A percentile compares a stretch with the other conserved stretches of the same genome.
These are phyloP conservation scores for Peltaster fructicola DNA, from an alignment of 2,329 filamentous ascomycete genomes.

Conservation along the genomic window DNA sequence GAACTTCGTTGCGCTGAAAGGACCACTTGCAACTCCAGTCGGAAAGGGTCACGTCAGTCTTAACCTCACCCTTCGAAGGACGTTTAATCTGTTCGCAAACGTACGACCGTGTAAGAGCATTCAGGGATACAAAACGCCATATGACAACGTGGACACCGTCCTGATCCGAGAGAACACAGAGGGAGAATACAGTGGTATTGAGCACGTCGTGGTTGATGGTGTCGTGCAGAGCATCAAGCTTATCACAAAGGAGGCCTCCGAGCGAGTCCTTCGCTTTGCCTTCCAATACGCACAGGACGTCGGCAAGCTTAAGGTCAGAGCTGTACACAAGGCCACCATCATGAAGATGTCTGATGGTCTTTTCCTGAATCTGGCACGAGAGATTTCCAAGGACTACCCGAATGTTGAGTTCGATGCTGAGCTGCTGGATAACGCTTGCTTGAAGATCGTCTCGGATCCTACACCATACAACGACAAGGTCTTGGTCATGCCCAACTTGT, in stretches of 20 bases:
- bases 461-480: slow-evolving; percentile 98
- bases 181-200: slow-evolving; percentile 98
- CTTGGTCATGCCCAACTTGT: slow-evolving; percentile 91
- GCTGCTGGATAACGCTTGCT: slow-evolving; percentile 96
- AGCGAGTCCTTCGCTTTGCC: slow-evolving; percentile 90
- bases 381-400: slow-evolving; percentile 89
- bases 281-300: slow-evolving; percentile 95
- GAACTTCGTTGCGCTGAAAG: slow-evolving; percentile 97
- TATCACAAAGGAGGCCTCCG: slow-evolving; percentile 84
- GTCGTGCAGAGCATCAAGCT: slow-evolving; percentile 99
- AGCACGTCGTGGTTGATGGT: slow-evolving; percentile 93
- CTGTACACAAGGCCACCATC: slow-evolving; percentile 99
- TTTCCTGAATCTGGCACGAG: slow-evolving; percentile 72
- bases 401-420: slow-evolving; percentile 92
- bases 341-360: slow-evolving; percentile 99
- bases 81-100: slow-evolving; percentile 99
- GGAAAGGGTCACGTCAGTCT: slow-evolving; percentile 99
- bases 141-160: slow-evolving; percentile 91
- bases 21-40: slow-evolving; percentile 90
- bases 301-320: slow-evolving; percentile 90
- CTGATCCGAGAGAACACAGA: slow-evolving; percentile 99
- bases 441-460: slow-evolving; percentile 97
- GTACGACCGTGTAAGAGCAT: slow-evolving; percentile 94
- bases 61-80: slow-evolving; percentile 93
- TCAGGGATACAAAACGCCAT: slow-evolving; percentile 93